Conservation (phyloP, 345 rosid genomes). For the Sonneratia alba region DNA sequence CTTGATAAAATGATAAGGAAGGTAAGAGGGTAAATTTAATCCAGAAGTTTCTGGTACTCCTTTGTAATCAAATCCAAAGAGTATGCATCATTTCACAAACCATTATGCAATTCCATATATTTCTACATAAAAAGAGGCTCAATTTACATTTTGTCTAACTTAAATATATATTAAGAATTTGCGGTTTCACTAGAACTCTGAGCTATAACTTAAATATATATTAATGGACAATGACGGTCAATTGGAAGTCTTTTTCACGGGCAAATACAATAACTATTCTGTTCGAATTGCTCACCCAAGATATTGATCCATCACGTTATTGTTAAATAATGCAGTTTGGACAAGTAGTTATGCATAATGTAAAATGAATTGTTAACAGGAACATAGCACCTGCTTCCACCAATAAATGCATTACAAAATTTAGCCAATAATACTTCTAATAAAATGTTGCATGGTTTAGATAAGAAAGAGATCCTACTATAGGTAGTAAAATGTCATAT, state of each 20-base stretch:
- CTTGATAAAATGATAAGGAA: constrained; percentile 23
- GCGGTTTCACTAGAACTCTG: not conserved
- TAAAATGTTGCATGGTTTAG: not conserved
- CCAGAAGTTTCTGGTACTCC: not conserved
- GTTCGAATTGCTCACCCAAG: not conserved
- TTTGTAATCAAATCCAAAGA: not conserved
- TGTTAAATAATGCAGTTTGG: not conserved
- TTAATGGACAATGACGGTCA: not conserved
- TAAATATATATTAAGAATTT: not conserved
- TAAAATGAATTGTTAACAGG: not conserved
- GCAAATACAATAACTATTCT: not conserved
- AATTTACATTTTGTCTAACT: not conserved
- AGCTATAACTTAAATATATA: not conserved
- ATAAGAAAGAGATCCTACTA: not conserved
- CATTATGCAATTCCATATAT: not conserved
- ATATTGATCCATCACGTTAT: not conserved
- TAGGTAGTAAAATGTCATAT: not conserved
- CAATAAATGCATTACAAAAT: not conserved
- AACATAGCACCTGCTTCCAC: not conserved
- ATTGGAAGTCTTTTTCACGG: too few species aligned
- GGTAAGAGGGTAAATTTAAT: not conserved
- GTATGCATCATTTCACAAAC: not conserved
- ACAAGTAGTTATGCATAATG: not conserved
- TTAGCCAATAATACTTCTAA: not conserved
- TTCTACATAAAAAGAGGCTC: not conserved